Evolutionary conservation across 2,329 filamentous ascomycete genomes (phyloP).

Genomic region (Aphanocladium album): DNA sequence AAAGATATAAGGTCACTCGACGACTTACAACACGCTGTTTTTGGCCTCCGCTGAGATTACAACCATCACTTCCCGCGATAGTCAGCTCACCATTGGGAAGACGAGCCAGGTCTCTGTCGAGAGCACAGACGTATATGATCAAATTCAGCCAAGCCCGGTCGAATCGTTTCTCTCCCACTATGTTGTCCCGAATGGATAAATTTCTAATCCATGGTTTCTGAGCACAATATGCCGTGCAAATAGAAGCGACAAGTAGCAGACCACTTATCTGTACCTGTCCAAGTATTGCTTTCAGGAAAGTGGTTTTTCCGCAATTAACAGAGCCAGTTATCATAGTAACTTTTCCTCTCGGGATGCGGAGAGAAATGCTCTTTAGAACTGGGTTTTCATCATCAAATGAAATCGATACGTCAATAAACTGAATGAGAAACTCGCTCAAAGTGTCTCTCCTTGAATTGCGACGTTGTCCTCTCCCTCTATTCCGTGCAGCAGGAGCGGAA

Average conservation of each 20-base stretch:
- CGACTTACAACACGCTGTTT: not conserved
- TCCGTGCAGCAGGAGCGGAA: not conserved
- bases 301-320: not conserved
- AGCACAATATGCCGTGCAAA: not conserved
- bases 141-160: not conserved
- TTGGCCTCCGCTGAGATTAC: not conserved
- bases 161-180: not conserved
- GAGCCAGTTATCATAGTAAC: not conserved
- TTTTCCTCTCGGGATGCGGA: not conserved
- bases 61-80: not conserved
- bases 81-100: not conserved
- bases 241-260: not conserved
- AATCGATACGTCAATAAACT: not conserved
- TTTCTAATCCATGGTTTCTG: not conserved
- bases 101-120: not conserved
- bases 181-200: not conserved
- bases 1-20: not conserved
- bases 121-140: not conserved
- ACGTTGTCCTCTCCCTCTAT: not conserved
- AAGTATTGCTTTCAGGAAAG: not conserved
- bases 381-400: not conserved
- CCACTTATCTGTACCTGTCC: not conserved
- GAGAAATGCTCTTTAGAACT: not conserved
- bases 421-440: not conserved
- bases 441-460: not conserved